Conservation (phyloP, 495 filamentous ascomycete genomes). For the Mycothermus thermophilus region DNA sequence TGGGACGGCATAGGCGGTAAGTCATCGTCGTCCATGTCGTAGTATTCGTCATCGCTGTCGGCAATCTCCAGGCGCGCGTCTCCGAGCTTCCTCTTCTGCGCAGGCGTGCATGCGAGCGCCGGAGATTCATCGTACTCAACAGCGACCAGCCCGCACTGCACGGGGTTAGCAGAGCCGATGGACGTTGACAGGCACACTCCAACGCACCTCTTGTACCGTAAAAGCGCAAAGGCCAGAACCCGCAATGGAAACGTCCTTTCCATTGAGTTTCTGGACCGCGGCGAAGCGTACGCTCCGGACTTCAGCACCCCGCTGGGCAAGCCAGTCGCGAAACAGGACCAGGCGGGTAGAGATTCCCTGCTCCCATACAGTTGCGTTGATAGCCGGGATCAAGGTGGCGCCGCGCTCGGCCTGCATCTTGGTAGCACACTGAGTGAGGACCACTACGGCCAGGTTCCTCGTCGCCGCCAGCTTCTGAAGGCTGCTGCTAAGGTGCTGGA, state of each 20-base stretch:
- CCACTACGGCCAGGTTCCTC: constrained; percentile 49
- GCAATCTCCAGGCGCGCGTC: constrained; percentile 33
- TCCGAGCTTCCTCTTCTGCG: constrained; percentile 30
- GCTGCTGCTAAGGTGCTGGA: constrained; percentile 32
- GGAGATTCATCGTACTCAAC: constrained; percentile 16
- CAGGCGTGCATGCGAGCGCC: constrained; percentile 16
- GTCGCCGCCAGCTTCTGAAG: constrained; percentile 58
- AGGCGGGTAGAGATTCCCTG: constrained; percentile 49
- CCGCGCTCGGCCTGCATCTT: constrained; percentile 44
- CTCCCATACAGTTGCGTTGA: constrained; percentile 60
- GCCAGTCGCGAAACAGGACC: constrained; percentile 59
- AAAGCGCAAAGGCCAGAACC: constrained; percentile 27
- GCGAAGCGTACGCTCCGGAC: constrained; percentile 23
- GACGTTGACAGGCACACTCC: too few relatives aligned
- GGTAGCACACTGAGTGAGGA: constrained; percentile 59
- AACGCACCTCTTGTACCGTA: constrained; percentile 24
- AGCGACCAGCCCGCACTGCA: constrained; percentile 15
- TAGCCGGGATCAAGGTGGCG: constrained; percentile 56
- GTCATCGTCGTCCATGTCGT: constrained; percentile 35
- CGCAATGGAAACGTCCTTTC: constrained; percentile 15
- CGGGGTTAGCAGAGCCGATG: too few relatives aligned
- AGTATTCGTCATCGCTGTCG: constrained; percentile 39
- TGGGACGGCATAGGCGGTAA: constrained; percentile 34
- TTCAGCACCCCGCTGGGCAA: constrained; percentile 12
- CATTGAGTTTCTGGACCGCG: constrained; percentile 33